Percentiles rank a stretch among this genome's conserved stretches.
Evolutionary conservation across 164 flowering plant genomes (phyloP).

Genomic region (Akebia trifoliata): DNA sequence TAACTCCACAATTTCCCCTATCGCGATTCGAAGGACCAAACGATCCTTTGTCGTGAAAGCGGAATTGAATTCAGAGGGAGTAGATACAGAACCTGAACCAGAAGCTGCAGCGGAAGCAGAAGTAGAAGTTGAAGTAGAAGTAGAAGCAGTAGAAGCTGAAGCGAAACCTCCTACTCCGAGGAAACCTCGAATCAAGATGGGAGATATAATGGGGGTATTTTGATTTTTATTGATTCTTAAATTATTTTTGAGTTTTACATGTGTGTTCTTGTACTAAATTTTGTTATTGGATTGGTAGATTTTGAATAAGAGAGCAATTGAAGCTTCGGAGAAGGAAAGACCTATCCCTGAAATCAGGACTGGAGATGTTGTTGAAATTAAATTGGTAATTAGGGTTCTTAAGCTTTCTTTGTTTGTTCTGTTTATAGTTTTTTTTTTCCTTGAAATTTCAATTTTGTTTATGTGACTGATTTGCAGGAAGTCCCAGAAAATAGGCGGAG

Average conservation of each 20-base stretch:
- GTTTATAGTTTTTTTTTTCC: neutral
- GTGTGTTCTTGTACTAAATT: neutral
- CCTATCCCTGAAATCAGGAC: conserved; percentile 69
- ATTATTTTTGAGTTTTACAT: neutral
- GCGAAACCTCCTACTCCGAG: conserved; percentile 30
- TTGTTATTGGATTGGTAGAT: conserved; percentile 38
- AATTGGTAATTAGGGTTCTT: conserved; percentile 43
- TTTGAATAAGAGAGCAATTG: conserved; percentile 72
- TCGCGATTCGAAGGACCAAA: neutral
- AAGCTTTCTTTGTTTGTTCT: neutral
- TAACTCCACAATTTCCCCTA: conserved; percentile 2
- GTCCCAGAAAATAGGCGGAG: conserved; percentile 73
- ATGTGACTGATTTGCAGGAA: conserved; percentile 47
- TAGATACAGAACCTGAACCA: conserved; percentile 19
- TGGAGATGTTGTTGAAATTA: conserved; percentile 84
- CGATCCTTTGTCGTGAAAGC: conserved; percentile 40
- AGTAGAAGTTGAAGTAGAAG: conserved; percentile 15
- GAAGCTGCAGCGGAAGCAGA: conserved; percentile 24
- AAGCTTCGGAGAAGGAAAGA: conserved; percentile 51
- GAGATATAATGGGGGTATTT: conserved; percentile 84
- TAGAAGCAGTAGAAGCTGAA: conserved; percentile 15
- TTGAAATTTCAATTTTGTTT: conserved; percentile 2
- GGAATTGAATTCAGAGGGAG: conserved; percentile 31
- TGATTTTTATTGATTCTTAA: neutral
- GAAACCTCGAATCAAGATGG: conserved; percentile 59